These are phyloP conservation scores for Arabidopsis suecica DNA, from an alignment of 345 rosid species.

Conservation along the genomic window DNA sequence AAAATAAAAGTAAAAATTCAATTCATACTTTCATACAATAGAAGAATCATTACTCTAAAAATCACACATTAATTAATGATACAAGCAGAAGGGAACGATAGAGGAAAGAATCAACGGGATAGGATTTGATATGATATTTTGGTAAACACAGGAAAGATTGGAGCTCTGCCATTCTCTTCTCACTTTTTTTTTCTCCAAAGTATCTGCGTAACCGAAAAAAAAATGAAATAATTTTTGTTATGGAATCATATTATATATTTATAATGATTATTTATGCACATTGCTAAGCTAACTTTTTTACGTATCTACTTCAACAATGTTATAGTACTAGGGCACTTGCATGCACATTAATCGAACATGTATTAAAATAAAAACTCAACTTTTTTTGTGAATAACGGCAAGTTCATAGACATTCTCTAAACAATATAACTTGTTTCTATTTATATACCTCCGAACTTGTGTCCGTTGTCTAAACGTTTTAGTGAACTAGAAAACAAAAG, in stretches of 20 bases:
- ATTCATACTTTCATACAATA: conserved; percentile 33
- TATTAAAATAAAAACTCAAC: not conserved
- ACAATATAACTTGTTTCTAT: not conserved
- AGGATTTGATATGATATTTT: conserved; percentile 1
- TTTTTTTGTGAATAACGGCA: not conserved
- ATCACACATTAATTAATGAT: conserved; percentile 20
- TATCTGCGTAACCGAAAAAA: conserved; percentile 26
- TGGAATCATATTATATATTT: not conserved
- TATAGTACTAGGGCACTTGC: not conserved
- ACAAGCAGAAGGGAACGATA: conserved; percentile 29
- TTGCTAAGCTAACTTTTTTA: too few species aligned
- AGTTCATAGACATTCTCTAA: not conserved
- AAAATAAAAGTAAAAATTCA: not conserved
- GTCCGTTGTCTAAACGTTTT: not conserved
- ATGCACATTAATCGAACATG: not conserved
- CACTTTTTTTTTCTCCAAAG: conserved; percentile 15
- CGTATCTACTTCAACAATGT: not conserved
- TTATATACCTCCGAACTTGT: not conserved
- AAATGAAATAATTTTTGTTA: conserved; percentile 4
- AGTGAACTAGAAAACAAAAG: not conserved
- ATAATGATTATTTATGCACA: not conserved
- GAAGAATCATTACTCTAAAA: conserved; percentile 35
- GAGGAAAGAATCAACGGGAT: conserved; percentile 33
- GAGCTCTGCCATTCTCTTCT: conserved; percentile 28
- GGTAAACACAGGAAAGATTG: conserved; percentile 20